Conservation (phyloP, 768 basidiomycete genomes). For the Trametes punicea region DNA sequence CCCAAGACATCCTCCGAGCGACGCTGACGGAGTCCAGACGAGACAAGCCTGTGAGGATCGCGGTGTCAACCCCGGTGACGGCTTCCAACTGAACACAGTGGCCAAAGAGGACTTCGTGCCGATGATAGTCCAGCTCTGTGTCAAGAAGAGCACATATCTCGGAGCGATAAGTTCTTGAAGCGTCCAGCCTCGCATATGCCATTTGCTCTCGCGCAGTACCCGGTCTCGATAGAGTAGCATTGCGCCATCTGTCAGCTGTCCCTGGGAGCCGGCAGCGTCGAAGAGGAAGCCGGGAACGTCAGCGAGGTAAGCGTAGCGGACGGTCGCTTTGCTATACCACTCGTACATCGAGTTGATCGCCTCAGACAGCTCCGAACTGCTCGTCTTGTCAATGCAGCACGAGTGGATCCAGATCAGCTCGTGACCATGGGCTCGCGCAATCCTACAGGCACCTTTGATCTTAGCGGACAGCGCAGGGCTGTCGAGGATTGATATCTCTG, state of each 20-base stretch:
- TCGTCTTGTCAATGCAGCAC: conserved; percentile 10
- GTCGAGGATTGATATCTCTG: no score
- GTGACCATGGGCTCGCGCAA: no score
- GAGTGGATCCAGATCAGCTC: conserved; percentile 13
- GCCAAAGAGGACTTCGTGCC: background rate
- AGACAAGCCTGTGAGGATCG: background rate
- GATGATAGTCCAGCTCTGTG: background rate
- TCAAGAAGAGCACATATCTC: background rate
- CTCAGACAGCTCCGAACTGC: conserved; percentile 9
- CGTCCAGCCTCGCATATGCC: background rate
- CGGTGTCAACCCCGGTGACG: background rate
- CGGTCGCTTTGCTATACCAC: background rate
- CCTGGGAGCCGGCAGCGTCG: no score
- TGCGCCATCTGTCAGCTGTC: no score
- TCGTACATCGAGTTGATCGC: conserved; percentile 5
- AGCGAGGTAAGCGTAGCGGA: background rate
- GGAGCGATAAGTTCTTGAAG: conserved; percentile 3
- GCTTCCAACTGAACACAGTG: background rate
- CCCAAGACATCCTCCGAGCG: conserved; percentile 7
- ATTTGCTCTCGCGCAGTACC: background rate
- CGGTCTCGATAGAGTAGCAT: background rate
- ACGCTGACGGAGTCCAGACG: background rate
- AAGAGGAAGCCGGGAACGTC: background rate
- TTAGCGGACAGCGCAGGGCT: no score
- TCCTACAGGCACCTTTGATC: no score